Evolutionary conservation across 1,284 basidiomycete genomes (phyloP).

Genomic region (Nidula niveotomentosa): DNA sequence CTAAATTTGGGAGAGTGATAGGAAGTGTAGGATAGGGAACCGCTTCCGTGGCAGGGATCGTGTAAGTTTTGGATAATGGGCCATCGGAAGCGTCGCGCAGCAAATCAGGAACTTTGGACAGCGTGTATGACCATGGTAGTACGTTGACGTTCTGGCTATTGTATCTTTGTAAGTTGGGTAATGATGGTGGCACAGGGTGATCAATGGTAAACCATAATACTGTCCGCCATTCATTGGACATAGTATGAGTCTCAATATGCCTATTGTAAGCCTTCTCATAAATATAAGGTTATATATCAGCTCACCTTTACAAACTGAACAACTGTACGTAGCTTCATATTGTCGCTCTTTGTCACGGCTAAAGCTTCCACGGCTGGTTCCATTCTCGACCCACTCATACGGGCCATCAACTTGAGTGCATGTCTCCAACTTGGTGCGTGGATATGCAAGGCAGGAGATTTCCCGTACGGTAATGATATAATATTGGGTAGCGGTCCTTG

Average conservation of each 20-base stretch:
- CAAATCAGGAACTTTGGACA: slow-evolving; percentile 56
- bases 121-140: slow-evolving; percentile 70
- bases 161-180: slow-evolving; percentile 45
- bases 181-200: slow-evolving; percentile 49
- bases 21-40: slow-evolving; percentile 70
- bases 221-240: slow-evolving; percentile 64
- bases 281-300: background rate
- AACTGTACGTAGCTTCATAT: slow-evolving; percentile 63
- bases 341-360: slow-evolving; percentile 50
- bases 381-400: slow-evolving; percentile 64
- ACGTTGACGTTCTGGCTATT: slow-evolving; percentile 52
- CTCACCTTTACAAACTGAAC: slow-evolving; percentile 74
- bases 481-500: slow-evolving; percentile 62
- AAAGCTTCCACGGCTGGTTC: slow-evolving; percentile 70
- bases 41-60: slow-evolving; percentile 56
- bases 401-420: slow-evolving; percentile 69
- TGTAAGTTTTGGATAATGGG: slow-evolving; percentile 63
- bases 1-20: slow-evolving; percentile 71
- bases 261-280: too few relatives aligned
- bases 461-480: slow-evolving; percentile 67
- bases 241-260: slow-evolving; percentile 49
- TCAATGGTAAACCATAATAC: slow-evolving; percentile 77
- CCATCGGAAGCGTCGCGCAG: slow-evolving; percentile 65
- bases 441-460: slow-evolving; percentile 65
- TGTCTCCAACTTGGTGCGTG: slow-evolving; percentile 73